Percentiles rank a stretch among this genome's conserved stretches.
phyloP scores from a whole-genome alignment of 768 basidiomycete genomes.

The Cystofilobasidium bisporidii region DNA sequence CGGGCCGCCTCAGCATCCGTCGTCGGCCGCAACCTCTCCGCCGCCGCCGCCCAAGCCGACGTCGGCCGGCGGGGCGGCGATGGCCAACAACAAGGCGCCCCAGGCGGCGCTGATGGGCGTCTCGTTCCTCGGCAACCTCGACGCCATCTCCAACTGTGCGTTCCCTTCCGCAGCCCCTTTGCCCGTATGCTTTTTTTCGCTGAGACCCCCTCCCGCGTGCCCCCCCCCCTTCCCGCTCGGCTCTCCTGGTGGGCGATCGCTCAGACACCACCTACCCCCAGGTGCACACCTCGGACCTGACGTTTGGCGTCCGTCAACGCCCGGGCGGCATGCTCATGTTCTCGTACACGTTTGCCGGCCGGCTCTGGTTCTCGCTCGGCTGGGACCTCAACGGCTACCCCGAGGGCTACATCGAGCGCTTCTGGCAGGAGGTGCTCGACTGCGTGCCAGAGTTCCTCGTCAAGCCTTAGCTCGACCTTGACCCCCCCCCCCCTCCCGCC shows the following conservation, averaged over 20 bases:
- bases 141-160: constrained; percentile 28
- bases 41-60: no score
- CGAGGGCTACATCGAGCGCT: constrained; percentile 50
- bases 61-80: background rate
- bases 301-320: constrained; percentile 74
- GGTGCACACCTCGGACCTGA: constrained; percentile 54
- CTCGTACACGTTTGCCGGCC: constrained; percentile 60
- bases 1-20: no score
- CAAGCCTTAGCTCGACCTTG: no score
- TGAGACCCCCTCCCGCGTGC: no score
- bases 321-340: constrained; percentile 71
- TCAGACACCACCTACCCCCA: constrained; percentile 23
- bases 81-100: constrained; percentile 42
- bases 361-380: constrained; percentile 68
- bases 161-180: background rate
- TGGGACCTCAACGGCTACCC: constrained; percentile 72
- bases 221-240: background rate
- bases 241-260: background rate
- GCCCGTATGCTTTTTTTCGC: background rate
- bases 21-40: no score
- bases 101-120: constrained; percentile 62
- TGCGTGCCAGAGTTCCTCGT: constrained; percentile 54
- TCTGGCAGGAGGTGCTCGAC: constrained; percentile 55
- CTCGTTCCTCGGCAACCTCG: constrained; percentile 56
- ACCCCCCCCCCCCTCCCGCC: no score